These are phyloP conservation scores for Prunus armeniaca DNA, from an alignment of 306 rosid genomes.

Conservation along the genomic window DNA sequence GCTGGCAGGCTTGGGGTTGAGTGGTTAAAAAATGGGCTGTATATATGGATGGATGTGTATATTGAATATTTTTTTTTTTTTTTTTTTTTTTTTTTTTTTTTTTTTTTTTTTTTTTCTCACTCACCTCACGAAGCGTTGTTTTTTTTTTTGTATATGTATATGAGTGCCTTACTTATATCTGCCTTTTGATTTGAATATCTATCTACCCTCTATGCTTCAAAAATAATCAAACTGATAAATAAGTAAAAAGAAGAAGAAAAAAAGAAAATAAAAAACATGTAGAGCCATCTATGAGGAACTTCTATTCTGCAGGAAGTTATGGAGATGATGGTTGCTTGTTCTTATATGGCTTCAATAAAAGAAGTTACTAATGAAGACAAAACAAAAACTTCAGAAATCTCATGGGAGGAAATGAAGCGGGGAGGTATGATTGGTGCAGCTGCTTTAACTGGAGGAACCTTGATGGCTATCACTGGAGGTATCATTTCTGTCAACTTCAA, in stretches of 20 bases:
- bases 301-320: slow-evolving; percentile 23
- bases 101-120: neutral
- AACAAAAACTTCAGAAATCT: neutral
- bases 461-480: slow-evolving; percentile 33
- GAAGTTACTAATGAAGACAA: slow-evolving; percentile 3
- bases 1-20: slow-evolving; percentile 31
- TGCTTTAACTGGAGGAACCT: slow-evolving; percentile 28
- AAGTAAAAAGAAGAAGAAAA: neutral
- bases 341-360: slow-evolving; percentile 20
- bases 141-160: neutral
- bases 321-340: slow-evolving; percentile 30
- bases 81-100: neutral
- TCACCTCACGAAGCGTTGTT: no score
- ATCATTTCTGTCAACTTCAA: neutral
- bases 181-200: neutral
- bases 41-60: no score
- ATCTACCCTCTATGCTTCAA: neutral
- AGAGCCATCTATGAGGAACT: neutral
- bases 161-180: neutral
- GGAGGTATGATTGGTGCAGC: slow-evolving; percentile 32
- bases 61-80: neutral
- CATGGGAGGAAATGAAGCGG: slow-evolving; percentile 20
- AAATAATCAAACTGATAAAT: neutral
- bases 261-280: neutral
- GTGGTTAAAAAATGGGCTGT: slow-evolving; percentile 27